Percentiles rank a stretch among this genome's conserved stretches.
Evolutionary conservation across 192 early-diverging fungal genomes (phyloP).

Genomic region (Chytriomyces confervae): DNA sequence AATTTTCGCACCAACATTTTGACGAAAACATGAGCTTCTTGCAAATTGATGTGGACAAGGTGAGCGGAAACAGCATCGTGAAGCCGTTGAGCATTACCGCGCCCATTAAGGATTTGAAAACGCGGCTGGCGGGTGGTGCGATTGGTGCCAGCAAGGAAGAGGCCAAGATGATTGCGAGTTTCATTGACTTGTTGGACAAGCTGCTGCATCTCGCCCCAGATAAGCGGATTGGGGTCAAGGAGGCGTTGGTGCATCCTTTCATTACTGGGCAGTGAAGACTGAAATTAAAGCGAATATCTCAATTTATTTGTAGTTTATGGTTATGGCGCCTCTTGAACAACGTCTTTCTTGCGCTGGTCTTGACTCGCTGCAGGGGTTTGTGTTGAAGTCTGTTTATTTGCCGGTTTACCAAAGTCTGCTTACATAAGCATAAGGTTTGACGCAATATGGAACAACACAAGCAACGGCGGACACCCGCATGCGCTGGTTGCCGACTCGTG

Average conservation of each 20-base stretch:
- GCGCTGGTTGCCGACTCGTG: too few species aligned
- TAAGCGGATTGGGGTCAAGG: constrained; percentile 81
- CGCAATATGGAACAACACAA: too few species aligned
- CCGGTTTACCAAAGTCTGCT: too few species aligned
- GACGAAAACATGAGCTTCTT: constrained; percentile 77
- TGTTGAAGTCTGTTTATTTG: too few species aligned
- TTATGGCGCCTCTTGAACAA: too few species aligned
- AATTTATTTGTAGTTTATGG: too few species aligned
- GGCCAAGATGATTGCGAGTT: constrained; percentile 66
- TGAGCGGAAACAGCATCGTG: constrained; percentile 67
- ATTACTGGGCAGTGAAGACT: constrained; percentile 10
- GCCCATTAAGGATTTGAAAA: constrained; percentile 73
- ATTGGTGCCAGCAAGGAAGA: constrained; percentile 62
- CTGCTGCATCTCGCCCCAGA: constrained; percentile 85
- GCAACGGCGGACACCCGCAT: too few species aligned
- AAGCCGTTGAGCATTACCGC: constrained; percentile 69
- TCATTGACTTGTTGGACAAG: constrained; percentile 88
- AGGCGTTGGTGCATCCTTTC: constrained; percentile 91
- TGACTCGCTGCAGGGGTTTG: too few species aligned
- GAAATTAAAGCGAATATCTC: too few species aligned
- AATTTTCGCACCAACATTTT: constrained; percentile 87
- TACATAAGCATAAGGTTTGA: too few species aligned
- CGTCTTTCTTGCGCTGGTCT: too few species aligned
- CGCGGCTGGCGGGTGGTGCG: constrained; percentile 63
- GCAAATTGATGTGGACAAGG: constrained; percentile 62